phyloP scores from a whole-genome alignment of 2,329 filamentous ascomycete genomes.

The Venturia effusa region DNA sequence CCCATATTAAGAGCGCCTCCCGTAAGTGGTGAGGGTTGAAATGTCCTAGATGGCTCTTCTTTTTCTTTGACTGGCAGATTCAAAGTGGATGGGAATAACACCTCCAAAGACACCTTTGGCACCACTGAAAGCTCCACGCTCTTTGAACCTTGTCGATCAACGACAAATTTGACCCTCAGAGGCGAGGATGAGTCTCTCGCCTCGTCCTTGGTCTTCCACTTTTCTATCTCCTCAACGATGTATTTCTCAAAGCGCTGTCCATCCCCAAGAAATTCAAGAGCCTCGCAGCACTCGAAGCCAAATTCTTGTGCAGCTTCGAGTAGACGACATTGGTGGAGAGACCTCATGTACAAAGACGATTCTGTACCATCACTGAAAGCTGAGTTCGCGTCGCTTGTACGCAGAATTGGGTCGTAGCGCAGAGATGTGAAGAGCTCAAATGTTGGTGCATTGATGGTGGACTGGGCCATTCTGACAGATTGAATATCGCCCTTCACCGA shows the following conservation, averaged over 20 bases:
- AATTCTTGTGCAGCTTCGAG: conserved; percentile 39
- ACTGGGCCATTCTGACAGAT: background rate
- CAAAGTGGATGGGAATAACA: conserved; percentile 48
- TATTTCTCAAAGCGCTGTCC: background rate
- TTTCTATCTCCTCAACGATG: background rate
- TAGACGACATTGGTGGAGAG: conserved; percentile 68
- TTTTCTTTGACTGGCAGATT: conserved; percentile 28
- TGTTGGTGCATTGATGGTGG: background rate
- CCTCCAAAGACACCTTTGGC: conserved; percentile 34
- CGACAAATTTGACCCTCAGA: conserved; percentile 39
- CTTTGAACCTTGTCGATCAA: conserved; percentile 30
- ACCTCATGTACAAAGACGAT: conserved; percentile 68
- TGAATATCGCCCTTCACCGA: no score
- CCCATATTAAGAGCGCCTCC: conserved; percentile 25
- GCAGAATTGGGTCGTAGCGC: conserved; percentile 27
- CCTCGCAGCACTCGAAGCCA: background rate
- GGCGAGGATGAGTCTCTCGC: conserved; percentile 8
- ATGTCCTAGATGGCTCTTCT: conserved; percentile 11
- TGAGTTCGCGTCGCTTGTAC: conserved; percentile 28
- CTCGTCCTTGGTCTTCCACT: background rate
- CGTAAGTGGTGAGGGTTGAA: conserved; percentile 24
- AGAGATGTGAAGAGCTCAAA: conserved; percentile 30
- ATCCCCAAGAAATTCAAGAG: background rate
- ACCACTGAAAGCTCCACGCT: conserved; percentile 28
- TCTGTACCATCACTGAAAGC: conserved; percentile 36